Conservation (phyloP, 345 rosid genomes). For the Camelina laxa region DNA sequence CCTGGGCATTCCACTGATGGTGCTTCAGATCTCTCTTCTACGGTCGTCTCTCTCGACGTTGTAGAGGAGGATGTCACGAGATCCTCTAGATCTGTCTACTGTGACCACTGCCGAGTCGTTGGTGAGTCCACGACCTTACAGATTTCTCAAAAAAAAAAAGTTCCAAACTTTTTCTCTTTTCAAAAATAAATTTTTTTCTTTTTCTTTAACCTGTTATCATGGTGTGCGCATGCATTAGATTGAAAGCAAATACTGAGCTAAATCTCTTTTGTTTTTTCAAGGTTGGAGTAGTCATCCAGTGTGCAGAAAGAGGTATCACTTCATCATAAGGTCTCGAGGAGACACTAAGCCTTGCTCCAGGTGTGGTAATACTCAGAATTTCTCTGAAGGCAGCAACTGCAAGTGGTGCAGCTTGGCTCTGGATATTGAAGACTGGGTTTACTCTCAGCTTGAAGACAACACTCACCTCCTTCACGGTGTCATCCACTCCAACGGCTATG, state of each 20-base stretch:
- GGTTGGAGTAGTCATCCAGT: slow-evolving; percentile 90
- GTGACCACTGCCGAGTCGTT: slow-evolving; percentile 82
- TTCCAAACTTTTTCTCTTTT: not conserved
- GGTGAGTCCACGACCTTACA: slow-evolving; percentile 57
- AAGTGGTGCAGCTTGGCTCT: slow-evolving; percentile 54
- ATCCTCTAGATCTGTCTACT: slow-evolving; percentile 72
- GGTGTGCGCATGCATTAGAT: slow-evolving; percentile 1
- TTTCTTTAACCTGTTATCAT: not conserved
- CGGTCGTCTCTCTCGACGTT: slow-evolving; percentile 53
- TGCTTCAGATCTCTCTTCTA: slow-evolving; percentile 48
- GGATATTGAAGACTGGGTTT: slow-evolving; percentile 62
- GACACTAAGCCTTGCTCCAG: slow-evolving; percentile 45
- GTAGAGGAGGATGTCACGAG: slow-evolving; percentile 76
- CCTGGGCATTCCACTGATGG: slow-evolving; percentile 53
- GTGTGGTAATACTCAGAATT: slow-evolving; percentile 52
- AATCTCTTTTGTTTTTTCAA: slow-evolving; percentile 21
- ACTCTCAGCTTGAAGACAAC: slow-evolving; percentile 60
- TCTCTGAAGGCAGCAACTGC: slow-evolving; percentile 59
- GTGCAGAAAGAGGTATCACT: slow-evolving; percentile 73
- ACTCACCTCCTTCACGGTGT: slow-evolving; percentile 73
- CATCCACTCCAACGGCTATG: slow-evolving; percentile 76
- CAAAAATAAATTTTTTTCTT: not conserved
- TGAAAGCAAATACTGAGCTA: not conserved
- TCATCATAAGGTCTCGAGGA: slow-evolving; percentile 57
- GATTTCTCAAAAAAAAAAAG: not conserved